Percentiles rank a stretch among this genome's conserved stretches.
Conservation (phyloP, 1,284 basidiomycete genomes). For the Athelia sp. region DNA sequence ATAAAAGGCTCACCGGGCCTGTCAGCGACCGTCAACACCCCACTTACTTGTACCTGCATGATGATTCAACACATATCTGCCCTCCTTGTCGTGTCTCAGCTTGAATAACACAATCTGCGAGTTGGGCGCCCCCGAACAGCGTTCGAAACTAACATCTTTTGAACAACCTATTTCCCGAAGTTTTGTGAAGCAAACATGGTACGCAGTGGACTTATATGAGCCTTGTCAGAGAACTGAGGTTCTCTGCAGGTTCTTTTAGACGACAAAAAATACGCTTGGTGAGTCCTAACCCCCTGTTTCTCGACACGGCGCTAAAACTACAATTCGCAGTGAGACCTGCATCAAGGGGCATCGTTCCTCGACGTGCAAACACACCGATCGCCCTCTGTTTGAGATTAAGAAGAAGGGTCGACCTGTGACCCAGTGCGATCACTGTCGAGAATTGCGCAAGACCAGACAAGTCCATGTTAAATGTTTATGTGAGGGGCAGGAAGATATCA, state of each 20-base stretch:
- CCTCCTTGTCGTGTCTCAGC: slow-evolving; percentile 24
- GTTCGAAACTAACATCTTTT: slow-evolving; percentile 1
- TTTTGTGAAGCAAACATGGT: slow-evolving; percentile 31
- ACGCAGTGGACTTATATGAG: slow-evolving; percentile 13
- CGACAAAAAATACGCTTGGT: slow-evolving; percentile 82
- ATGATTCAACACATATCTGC: slow-evolving; percentile 32
- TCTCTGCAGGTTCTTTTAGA: slow-evolving; percentile 62
- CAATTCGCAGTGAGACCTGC: slow-evolving; percentile 59
- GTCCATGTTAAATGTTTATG: slow-evolving; percentile 69
- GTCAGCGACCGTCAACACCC: slow-evolving; percentile 44
- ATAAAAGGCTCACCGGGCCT: slow-evolving; percentile 30
- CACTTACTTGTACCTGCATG: slow-evolving; percentile 28
- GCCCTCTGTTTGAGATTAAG: slow-evolving; percentile 76
- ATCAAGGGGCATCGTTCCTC: slow-evolving; percentile 83
- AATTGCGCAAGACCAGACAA: slow-evolving; percentile 71
- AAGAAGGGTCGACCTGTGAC: slow-evolving; percentile 80
- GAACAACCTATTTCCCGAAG: no score
- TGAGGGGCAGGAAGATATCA: slow-evolving; percentile 30
- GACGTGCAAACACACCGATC: slow-evolving; percentile 70
- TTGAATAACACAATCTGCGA: slow-evolving; percentile 44
- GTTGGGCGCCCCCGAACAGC: slow-evolving; percentile 35
- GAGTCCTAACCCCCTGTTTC: slow-evolving; percentile 16
- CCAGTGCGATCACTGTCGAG: slow-evolving; percentile 74
- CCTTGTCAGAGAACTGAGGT: slow-evolving; percentile 8
- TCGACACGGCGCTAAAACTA: slow-evolving; percentile 6